These are phyloP conservation scores for Fremontodendron californicum DNA, from an alignment of 345 rosid species.

Conservation along the genomic window DNA sequence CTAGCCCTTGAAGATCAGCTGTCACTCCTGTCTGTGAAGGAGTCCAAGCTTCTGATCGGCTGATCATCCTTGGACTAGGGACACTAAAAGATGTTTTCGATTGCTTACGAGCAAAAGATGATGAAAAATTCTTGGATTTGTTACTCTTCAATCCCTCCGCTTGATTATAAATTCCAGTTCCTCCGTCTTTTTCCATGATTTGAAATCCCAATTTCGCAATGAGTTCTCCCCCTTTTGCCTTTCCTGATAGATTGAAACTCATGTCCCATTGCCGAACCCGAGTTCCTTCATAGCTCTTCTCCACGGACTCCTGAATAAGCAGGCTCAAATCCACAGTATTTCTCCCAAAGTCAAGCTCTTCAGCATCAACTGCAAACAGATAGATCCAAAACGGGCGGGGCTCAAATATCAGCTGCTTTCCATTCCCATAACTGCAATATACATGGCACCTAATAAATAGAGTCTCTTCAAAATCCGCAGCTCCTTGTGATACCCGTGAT, in stretches of 20 bases:
- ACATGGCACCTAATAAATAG: slow-evolving; percentile 75
- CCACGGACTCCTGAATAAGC: slow-evolving; percentile 73
- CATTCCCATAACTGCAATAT: slow-evolving; percentile 53
- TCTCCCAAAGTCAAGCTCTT: slow-evolving; percentile 80
- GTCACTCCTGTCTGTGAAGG: slow-evolving; percentile 36
- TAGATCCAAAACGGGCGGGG: slow-evolving; percentile 74
- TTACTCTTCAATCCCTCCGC: slow-evolving; percentile 46
- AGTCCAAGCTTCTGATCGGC: slow-evolving; percentile 70
- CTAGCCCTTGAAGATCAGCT: slow-evolving; percentile 67
- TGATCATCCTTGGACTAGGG: slow-evolving; percentile 73
- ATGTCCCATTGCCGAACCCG: slow-evolving; percentile 92
- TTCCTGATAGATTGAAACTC: slow-evolving; percentile 64
- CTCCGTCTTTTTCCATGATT: slow-evolving; percentile 94
- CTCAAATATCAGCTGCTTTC: slow-evolving; percentile 65
- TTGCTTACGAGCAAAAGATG: slow-evolving; percentile 69
- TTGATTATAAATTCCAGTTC: slow-evolving; percentile 71
- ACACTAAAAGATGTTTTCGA: slow-evolving; percentile 83
- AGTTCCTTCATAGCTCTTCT: slow-evolving; percentile 67
- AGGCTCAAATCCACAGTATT: slow-evolving; percentile 59
- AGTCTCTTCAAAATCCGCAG: slow-evolving; percentile 93
- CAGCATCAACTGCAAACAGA: slow-evolving; percentile 70
- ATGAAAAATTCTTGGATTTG: slow-evolving; percentile 35
- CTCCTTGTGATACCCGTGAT: slow-evolving; percentile 75
- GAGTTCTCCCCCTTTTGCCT: slow-evolving; percentile 92
- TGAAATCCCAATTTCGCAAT: slow-evolving; percentile 78